These are phyloP conservation scores for Excoecaria agallocha DNA, from an alignment of 345 rosid genomes.

Conservation along the genomic window DNA sequence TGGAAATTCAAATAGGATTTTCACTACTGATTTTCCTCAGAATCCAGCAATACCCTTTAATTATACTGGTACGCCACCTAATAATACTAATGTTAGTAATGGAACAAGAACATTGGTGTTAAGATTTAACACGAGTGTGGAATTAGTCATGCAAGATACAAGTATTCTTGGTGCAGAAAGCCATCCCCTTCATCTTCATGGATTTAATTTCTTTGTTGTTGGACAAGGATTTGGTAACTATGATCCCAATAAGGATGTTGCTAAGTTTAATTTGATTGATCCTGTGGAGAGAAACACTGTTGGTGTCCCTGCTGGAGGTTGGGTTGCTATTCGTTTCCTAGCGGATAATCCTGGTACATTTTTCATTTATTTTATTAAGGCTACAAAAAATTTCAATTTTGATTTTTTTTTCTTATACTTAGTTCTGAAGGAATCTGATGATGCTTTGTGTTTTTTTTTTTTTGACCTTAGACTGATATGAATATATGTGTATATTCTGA, in stretches of 20 bases:
- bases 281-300: constrained; percentile 26
- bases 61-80: constrained; percentile 27
- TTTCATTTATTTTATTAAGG: too few relatives aligned
- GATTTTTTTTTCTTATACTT: too few relatives aligned
- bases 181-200: constrained; percentile 30
- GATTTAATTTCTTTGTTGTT: constrained; percentile 28
- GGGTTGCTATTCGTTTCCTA: constrained; percentile 28
- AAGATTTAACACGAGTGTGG: constrained; percentile 29
- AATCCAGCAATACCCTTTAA: constrained; percentile 20
- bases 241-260: constrained; percentile 23
- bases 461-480: too few relatives aligned
- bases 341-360: constrained; percentile 30
- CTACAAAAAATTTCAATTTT: too few relatives aligned
- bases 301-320: constrained; percentile 30
- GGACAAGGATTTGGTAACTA: constrained; percentile 32
- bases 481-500: not conserved
- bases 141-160: constrained; percentile 25
- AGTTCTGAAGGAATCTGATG: too few relatives aligned
- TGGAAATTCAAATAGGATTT: constrained; percentile 24
- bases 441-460: too few relatives aligned
- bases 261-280: constrained; percentile 22
- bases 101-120: constrained; percentile 17
- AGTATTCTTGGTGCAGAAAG: constrained; percentile 29
- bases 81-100: constrained; percentile 22
- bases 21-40: constrained; percentile 28